A percentile compares a stretch with the other conserved stretches of the same genome.
phyloP scores from a whole-genome alignment of 805 yeast genomes.

The Candida ponderosae region DNA sequence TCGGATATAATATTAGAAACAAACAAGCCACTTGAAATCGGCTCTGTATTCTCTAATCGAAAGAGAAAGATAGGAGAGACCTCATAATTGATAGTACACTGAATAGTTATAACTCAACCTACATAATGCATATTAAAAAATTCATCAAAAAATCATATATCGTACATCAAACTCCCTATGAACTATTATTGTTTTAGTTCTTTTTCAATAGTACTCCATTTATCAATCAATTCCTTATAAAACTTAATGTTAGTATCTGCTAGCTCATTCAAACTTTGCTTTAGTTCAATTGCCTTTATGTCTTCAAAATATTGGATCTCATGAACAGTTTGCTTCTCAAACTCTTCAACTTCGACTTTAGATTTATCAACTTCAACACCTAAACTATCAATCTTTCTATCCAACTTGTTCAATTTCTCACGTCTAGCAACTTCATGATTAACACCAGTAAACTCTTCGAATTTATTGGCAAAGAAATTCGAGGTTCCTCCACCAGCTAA shows the following conservation, averaged over 20 bases:
- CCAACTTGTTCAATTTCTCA: conserved; percentile 44
- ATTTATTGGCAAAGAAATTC: conserved; percentile 45
- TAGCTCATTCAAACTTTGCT: conserved; percentile 58
- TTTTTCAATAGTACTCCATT: conserved; percentile 58
- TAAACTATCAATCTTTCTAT: conserved; percentile 38
- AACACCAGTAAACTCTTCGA: conserved; percentile 57
- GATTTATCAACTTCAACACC: conserved; percentile 44
- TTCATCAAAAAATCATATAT: neutral
- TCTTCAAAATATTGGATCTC: conserved; percentile 66
- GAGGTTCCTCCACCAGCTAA: conserved; percentile 40
- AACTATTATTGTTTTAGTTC: conserved; percentile 15
- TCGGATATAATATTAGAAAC: conserved; percentile 11
- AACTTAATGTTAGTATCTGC: conserved; percentile 73
- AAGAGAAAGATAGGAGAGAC: no score
- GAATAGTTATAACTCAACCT: no score
- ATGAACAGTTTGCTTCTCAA: conserved; percentile 47
- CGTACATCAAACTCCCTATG: neutral
- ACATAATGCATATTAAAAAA: no score
- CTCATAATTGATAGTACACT: no score
- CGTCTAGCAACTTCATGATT: conserved; percentile 49
- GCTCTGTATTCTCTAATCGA: no score
- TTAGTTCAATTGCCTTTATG: conserved; percentile 72
- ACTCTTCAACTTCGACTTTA: conserved; percentile 40
- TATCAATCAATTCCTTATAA: conserved; percentile 57
- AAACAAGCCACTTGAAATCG: conserved; percentile 2